phyloP scores from a whole-genome alignment of 768 basidiomycete species.

The Hericium coralloides region DNA sequence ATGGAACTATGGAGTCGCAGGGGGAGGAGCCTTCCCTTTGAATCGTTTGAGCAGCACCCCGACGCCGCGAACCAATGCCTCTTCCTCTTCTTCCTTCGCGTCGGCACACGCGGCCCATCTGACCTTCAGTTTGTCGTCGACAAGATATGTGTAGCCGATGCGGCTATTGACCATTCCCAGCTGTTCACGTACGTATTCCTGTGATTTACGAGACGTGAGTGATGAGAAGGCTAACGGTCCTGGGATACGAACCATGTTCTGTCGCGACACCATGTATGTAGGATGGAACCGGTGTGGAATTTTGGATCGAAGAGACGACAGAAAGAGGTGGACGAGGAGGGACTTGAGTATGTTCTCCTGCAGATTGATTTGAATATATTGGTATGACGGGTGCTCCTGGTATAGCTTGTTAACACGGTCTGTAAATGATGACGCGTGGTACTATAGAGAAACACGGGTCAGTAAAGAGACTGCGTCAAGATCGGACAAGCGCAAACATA shows the following conservation, averaged over 20 bases:
- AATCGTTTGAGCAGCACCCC: conserved; percentile 59
- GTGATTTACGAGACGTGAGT: too few relatives aligned
- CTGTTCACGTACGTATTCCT: conserved; percentile 64
- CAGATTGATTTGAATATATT: conserved; percentile 80
- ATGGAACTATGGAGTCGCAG: too few relatives aligned
- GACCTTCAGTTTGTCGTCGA: conserved; percentile 77
- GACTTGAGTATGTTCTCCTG: conserved; percentile 93
- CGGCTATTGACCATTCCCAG: conserved; percentile 85
- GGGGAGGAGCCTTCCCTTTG: conserved; percentile 19
- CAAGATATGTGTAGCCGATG: conserved; percentile 86
- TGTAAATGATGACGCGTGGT: conserved; percentile 70
- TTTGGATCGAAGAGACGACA: conserved; percentile 57
- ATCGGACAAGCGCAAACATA: conserved; percentile 22
- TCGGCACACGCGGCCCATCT: conserved; percentile 92
- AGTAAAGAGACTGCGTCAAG: too few relatives aligned
- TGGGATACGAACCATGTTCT: conserved; percentile 56
- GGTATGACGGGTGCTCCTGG: conserved; percentile 49
- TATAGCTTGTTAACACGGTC: conserved; percentile 46
- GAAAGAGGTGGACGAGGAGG: conserved; percentile 78
- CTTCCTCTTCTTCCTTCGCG: conserved; percentile 64
- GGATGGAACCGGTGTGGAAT: conserved; percentile 58
- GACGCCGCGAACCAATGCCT: conserved; percentile 58
- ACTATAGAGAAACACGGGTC: conserved; percentile 30
- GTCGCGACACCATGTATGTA: conserved; percentile 71
- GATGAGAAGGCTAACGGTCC: background rate